Base-by-base conservation (phyloP, 768 basidiomycete species). In the Termitomyces sp. region DNA sequence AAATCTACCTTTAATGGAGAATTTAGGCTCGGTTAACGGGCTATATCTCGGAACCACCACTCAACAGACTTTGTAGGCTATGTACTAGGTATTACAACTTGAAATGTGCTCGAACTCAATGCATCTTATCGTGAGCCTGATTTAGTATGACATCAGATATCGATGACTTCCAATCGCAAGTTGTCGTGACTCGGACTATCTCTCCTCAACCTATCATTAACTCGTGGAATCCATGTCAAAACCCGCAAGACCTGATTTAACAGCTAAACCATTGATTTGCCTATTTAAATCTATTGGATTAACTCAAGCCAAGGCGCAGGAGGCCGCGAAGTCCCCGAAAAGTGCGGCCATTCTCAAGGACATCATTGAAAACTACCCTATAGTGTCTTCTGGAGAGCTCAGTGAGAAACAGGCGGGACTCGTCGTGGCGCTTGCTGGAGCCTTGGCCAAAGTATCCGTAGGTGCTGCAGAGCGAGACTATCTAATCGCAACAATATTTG, bases 251-350 rank as follows among this genome's bases (percentile, higher is more conserved):
- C 46, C 63, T 12, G 68, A 72, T 55, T 58, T 66, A 45, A 56
- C 60, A 15, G 31, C 60, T 43, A 69, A 76, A 52, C 63, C 70
- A 9, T 62, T 77, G 26, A 66, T 79, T 17, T 38, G 70, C 19
- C 75, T 88, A 38, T 94, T 95, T 76, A 81, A 85, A 67, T 80
- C 85, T 38, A 86, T 94, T 55, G 91, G 91, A 26, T 75, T 97
- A 44, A 75, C 86, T 42, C 78, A 83, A 57, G 73, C 86, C 52
- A 91, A 93, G 68, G 90, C 94, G 1, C 78, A 80, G 10, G 93
- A 97, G 64, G 88, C 90, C 5, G 83, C 85, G 37, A 91, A 93
- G 68, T 88, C 80, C 57, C 75, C 87, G 3, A 96, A 92, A 75
- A 83, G 82, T 65, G 88, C 91, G 5, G 68, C 78, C 3, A 73